Evolutionary conservation across 2,329 filamentous ascomycete genomes (phyloP), one percentile per base, ranked within the genome.

Genomic region (Phoma sp.): DNA sequence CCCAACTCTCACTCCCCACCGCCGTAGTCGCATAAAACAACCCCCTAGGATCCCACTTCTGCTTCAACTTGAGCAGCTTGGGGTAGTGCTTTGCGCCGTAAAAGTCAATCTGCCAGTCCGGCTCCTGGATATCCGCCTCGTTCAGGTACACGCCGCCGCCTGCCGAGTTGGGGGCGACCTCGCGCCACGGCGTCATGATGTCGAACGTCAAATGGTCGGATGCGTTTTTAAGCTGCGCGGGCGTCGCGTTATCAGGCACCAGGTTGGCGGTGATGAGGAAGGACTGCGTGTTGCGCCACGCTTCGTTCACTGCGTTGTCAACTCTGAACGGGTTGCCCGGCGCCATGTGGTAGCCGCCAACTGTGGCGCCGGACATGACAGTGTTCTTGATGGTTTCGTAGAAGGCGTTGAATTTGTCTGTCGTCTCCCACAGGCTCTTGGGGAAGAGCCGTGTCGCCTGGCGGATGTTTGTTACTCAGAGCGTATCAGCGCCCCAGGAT

Each of bases 61-160:
- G 45, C 61, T 71, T 70, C n/a, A 71, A 38, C 4, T 46, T 37
- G n/a, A 70, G 44, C n/a, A 74, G 45, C 33, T 59, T 56, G 0
- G 51, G 51, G 43, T 74, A 73, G 22, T 72, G 58, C 15, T 37
- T 45, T 1, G 31, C 46, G 10, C 71, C 71, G 41, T 65, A 73
- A 47, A 70, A 71, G 24, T 61, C 60, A 10, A 49, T 31, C 43
- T 71, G 65, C 65, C 67, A 73, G 24, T 64, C 56, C 1, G 64
- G 65, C 47, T 72, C 64, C 17, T 60, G 49, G 9, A 69, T 52
- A 38, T 68, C 61, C 2, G 67, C 68, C 46, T 71, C 68, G 32
- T 72, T 72, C 25, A 66, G 43, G 37, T 72, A 70, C 2, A 61
- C 55, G 1, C 65, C 68, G 9, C 67, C 65, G 22, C 61, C 60